phyloP scores from a whole-genome alignment of 2,329 filamentous ascomycete genomes.

The Oidium heveae region DNA sequence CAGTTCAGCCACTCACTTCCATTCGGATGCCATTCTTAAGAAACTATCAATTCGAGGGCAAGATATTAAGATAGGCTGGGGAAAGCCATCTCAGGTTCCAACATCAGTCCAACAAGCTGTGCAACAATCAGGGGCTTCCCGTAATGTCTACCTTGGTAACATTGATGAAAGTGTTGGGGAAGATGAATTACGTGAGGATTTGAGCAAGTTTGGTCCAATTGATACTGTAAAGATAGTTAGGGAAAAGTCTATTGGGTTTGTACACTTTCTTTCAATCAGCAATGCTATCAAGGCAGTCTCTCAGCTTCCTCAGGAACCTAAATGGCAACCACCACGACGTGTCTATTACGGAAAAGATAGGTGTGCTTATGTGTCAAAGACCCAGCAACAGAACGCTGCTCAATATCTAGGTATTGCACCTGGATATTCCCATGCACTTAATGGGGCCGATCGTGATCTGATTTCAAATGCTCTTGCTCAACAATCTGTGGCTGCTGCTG shows the following conservation, averaged over 20 bases:
- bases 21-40: constrained; percentile 98
- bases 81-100: constrained; percentile 91
- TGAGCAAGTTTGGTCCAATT: constrained; percentile 88
- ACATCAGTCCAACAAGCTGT: constrained; percentile 94
- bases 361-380: constrained; percentile 97
- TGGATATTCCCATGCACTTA: constrained; percentile 87
- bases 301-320: constrained; percentile 82
- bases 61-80: constrained; percentile 99
- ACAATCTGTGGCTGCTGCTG: constrained; percentile 88
- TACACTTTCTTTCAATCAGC: constrained; percentile 90
- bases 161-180: constrained; percentile 73
- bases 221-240: constrained; percentile 95
- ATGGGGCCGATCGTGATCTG: constrained; percentile 82
- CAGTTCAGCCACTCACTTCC: constrained; percentile 94
- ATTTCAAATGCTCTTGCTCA: constrained; percentile 92
- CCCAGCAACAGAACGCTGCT: constrained; percentile 94
- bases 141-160: constrained; percentile 93
- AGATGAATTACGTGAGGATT: constrained; percentile 77
- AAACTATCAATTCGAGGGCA: constrained; percentile 96
- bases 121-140: constrained; percentile 86
- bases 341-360: constrained; percentile 98
- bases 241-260: constrained; percentile 93
- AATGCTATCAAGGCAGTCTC: constrained; percentile 97
- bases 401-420: constrained; percentile 95
- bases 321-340: constrained; percentile 85